Percentiles rank a stretch among this genome's conserved stretches.
These are phyloP conservation scores for Ceratobasidium sp. DNA, from an alignment of 1,284 basidiomycete species.

Conservation along the genomic window DNA sequence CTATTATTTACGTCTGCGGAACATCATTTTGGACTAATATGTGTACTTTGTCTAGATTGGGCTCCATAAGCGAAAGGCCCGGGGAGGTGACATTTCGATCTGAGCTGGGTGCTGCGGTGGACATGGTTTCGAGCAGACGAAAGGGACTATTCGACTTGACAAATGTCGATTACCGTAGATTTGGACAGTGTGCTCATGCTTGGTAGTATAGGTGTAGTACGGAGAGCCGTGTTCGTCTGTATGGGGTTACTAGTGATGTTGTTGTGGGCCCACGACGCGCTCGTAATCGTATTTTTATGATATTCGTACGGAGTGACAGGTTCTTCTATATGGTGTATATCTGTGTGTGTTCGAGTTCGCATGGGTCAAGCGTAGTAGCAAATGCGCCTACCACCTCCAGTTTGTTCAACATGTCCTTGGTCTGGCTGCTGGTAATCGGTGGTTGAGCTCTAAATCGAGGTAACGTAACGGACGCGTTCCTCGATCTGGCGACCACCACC, in stretches of 20 bases:
- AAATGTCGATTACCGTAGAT: not conserved
- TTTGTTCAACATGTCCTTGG: too few relatives aligned
- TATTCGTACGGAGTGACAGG: too few relatives aligned
- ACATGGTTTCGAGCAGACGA: not conserved
- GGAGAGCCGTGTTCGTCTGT: too few relatives aligned
- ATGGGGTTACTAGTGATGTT: too few relatives aligned
- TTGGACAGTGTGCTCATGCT: not conserved
- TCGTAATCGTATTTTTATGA: too few relatives aligned
- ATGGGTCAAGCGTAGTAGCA: too few relatives aligned
- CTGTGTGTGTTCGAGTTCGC: too few relatives aligned
- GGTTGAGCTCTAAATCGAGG: not conserved
- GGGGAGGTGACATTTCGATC: constrained; percentile 30
- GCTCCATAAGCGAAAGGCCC: constrained; percentile 21
- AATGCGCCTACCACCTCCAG: too few relatives aligned
- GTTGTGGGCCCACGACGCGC: too few relatives aligned
- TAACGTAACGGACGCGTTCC: constrained; percentile 38
- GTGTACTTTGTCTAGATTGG: not conserved
- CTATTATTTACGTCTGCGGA: too few relatives aligned
- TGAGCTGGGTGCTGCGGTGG: constrained; percentile 9
- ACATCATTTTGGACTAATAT: not conserved
- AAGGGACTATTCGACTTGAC: not conserved
- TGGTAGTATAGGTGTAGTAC: too few relatives aligned
- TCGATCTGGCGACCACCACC: constrained; percentile 9
- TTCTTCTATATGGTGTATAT: too few relatives aligned
- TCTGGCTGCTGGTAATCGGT: not conserved